Percentiles rank a stretch among this genome's conserved stretches.
Conservation (phyloP, 2,329 filamentous ascomycete species). For the Knufia petricola region DNA sequence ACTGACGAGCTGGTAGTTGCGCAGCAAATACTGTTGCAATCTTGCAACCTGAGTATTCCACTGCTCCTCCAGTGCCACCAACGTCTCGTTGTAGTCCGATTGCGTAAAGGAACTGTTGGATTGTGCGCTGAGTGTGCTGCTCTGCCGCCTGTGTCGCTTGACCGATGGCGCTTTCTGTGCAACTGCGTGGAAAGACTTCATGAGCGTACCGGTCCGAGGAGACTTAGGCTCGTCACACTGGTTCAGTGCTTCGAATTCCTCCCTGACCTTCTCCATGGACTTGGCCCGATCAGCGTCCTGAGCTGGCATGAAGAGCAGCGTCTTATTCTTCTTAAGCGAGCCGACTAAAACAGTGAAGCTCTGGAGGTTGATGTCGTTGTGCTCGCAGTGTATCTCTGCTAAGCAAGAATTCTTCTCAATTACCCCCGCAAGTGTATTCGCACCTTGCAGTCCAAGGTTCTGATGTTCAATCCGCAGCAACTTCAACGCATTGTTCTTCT, state of each 20-base stretch:
- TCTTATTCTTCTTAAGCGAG: constrained; percentile 55
- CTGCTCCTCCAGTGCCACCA: constrained; percentile 34
- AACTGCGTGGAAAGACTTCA: constrained; percentile 35
- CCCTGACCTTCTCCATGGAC: constrained; percentile 50
- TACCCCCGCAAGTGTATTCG: constrained; percentile 59
- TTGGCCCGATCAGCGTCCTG: constrained; percentile 54
- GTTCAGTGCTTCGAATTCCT: constrained; percentile 44
- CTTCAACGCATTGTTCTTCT: constrained; percentile 52
- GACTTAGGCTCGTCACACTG: constrained; percentile 28
- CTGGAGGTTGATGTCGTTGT: constrained; percentile 56
- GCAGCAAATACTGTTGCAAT: constrained; percentile 35
- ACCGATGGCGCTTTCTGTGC: constrained; percentile 18
- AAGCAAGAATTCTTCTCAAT: constrained; percentile 55
- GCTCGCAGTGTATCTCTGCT: constrained; percentile 58
- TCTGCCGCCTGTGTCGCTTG: constrained; percentile 15
- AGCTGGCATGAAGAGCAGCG: constrained; percentile 51
- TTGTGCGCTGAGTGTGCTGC: constrained; percentile 5
- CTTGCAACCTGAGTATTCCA: constrained; percentile 37
- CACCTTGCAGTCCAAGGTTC: constrained; percentile 58
- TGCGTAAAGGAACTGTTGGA: constrained; percentile 21
- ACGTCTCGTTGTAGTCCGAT: constrained; percentile 33
- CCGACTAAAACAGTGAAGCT: constrained; percentile 58
- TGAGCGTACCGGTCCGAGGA: constrained; percentile 31
- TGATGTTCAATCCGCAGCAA: constrained; percentile 58
- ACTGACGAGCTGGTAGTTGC: constrained; percentile 36